Percentiles rank a stretch among this genome's conserved stretches.
phyloP scores from a whole-genome alignment of 2,329 filamentous ascomycete genomes.

The Fusarium globosum region DNA sequence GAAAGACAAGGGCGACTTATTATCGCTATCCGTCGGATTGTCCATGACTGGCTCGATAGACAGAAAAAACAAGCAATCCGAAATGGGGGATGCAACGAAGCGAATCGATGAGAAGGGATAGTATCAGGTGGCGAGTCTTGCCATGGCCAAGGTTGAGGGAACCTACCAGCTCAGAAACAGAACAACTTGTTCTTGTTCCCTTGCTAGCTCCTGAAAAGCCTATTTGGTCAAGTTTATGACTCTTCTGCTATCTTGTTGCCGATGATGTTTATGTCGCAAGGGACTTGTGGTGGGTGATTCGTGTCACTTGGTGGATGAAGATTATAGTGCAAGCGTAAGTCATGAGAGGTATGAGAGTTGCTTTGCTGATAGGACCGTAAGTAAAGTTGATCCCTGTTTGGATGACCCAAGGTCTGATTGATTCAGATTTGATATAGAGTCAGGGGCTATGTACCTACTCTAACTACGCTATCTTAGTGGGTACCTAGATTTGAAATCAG shows the following conservation, averaged over 20 bases:
- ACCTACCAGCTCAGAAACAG: not conserved
- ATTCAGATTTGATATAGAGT: conserved; percentile 7
- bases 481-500: not conserved
- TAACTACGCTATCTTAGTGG: not conserved
- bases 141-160: conserved; percentile 17
- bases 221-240: not conserved
- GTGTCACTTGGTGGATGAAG: conserved; percentile 27
- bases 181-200: not conserved
- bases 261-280: conserved; percentile 9
- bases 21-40: conserved; percentile 12
- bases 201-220: not conserved
- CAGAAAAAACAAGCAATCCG: not conserved
- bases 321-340: not conserved
- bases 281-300: conserved; percentile 13
- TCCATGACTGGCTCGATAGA: conserved; percentile 28
- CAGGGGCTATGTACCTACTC: conserved; percentile 19
- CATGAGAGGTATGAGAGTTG: conserved; percentile 2
- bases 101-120: conserved; percentile 5
- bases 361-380: not conserved
- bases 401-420: conserved; percentile 18
- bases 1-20: conserved; percentile 14
- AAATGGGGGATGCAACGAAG: not conserved
- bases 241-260: not conserved
- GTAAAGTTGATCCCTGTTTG: conserved; percentile 30
- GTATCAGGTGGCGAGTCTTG: conserved; percentile 23